These are phyloP conservation scores for Xanthoparmelia taractica DNA, from an alignment of 495 filamentous ascomycete species.

Conservation along the genomic window DNA sequence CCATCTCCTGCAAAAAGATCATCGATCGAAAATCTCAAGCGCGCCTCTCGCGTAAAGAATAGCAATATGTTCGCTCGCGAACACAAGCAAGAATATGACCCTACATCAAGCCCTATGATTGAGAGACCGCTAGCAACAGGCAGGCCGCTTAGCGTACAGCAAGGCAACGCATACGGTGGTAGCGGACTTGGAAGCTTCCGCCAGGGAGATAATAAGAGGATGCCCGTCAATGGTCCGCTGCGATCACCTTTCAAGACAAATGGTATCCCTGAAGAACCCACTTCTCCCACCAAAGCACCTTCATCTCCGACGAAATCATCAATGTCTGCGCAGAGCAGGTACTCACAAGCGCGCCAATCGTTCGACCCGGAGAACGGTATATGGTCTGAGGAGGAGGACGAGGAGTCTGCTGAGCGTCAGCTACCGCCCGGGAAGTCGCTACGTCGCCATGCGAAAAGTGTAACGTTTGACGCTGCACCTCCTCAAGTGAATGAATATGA, in stretches of 20 bases:
- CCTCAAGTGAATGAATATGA: slow-evolving; percentile 96
- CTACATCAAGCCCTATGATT: slow-evolving; percentile 60
- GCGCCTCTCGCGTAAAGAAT: slow-evolving; percentile 90
- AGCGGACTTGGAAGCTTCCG: slow-evolving; percentile 41
- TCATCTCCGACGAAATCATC: slow-evolving; percentile 81
- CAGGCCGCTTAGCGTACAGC: slow-evolving; percentile 50
- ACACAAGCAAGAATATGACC: slow-evolving; percentile 83
- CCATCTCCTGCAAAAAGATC: slow-evolving; percentile 66
- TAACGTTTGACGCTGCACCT: slow-evolving; percentile 90
- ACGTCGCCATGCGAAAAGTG: slow-evolving; percentile 83
- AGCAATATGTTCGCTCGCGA: slow-evolving; percentile 90
- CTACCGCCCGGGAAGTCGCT: slow-evolving; percentile 51
- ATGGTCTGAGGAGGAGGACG: slow-evolving; percentile 53
- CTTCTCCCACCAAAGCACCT: slow-evolving; percentile 65
- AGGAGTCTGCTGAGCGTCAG: slow-evolving; percentile 45
- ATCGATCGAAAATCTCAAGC: slow-evolving; percentile 88
- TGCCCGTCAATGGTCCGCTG: slow-evolving; percentile 36
- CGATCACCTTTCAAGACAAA: slow-evolving; percentile 26
- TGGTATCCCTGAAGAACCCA: slow-evolving; percentile 30
- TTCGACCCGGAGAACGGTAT: slow-evolving; percentile 64
- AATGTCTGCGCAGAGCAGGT: slow-evolving; percentile 59
- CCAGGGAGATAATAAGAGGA: slow-evolving; percentile 29
- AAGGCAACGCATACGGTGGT: slow-evolving; percentile 54
- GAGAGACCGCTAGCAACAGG: slow-evolving; percentile 68
- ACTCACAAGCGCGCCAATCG: slow-evolving; percentile 44